Percentiles rank a stretch among this genome's conserved stretches.
Conservation (phyloP, 1,139 yeast species). For the Hemisphaericaspora xylanilytica region DNA sequence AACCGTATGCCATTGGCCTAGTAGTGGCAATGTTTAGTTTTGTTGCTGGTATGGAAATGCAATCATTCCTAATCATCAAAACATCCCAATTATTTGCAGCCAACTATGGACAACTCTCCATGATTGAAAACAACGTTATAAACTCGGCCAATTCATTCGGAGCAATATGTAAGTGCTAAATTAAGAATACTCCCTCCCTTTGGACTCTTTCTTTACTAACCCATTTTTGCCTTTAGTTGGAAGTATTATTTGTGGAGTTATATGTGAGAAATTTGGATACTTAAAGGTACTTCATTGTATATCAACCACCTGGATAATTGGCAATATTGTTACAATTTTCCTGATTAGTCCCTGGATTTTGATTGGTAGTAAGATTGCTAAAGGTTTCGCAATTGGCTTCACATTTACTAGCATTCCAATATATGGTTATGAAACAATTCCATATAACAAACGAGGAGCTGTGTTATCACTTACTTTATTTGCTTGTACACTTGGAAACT, state of each 20-base stretch:
- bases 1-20: constrained; percentile 13
- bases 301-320: constrained; percentile 29
- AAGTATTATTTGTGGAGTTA: constrained; percentile 30
- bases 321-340: constrained; percentile 23
- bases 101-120: constrained; percentile 22
- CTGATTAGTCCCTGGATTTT: constrained; percentile 27
- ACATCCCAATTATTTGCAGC: constrained; percentile 21
- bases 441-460: constrained; percentile 21
- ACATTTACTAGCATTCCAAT: constrained; percentile 31
- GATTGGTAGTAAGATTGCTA: constrained; percentile 28
- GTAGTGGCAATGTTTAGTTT: constrained; percentile 25
- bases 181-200: too few relatives aligned
- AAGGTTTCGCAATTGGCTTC: constrained; percentile 34
- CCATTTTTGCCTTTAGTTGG: constrained; percentile 23
- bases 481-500: constrained; percentile 22
- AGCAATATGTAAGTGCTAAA: constrained; percentile 25
- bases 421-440: constrained; percentile 31
- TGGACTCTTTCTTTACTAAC: constrained; percentile 3
- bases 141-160: constrained; percentile 33
- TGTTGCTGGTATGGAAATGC: constrained; percentile 31
- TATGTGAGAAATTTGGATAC: constrained; percentile 30
- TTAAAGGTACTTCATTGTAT: constrained; percentile 25
- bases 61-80: constrained; percentile 26
- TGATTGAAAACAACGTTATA: constrained; percentile 27
- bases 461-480: constrained; percentile 12